A percentile compares a stretch with the other conserved stretches of the same genome.
Conservation (phyloP, 2,329 filamentous ascomycete species). For the Rutstroemia sp. region DNA sequence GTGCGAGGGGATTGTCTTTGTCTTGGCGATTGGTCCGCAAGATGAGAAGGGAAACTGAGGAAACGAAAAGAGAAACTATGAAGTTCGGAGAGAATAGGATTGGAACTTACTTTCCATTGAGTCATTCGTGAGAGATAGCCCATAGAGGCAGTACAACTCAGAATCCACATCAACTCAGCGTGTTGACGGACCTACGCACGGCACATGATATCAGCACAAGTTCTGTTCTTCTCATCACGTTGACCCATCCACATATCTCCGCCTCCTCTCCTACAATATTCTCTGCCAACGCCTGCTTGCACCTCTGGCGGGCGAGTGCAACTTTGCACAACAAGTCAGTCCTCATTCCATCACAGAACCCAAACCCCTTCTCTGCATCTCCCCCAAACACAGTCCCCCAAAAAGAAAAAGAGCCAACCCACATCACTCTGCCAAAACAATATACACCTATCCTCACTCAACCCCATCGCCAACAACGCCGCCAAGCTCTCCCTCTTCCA, state of each 20-base stretch:
- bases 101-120: constrained; percentile 76
- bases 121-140: constrained; percentile 98
- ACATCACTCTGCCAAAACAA: constrained; percentile 81
- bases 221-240: too few relatives aligned
- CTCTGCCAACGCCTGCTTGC: too few relatives aligned
- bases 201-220: background rate
- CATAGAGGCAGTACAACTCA: constrained; percentile 85
- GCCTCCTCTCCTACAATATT: too few relatives aligned
- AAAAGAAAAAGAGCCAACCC: constrained; percentile 23
- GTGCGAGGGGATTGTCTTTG: background rate
- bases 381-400: background rate
- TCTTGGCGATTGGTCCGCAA: too few relatives aligned
- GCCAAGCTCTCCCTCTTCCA: constrained; percentile 71
- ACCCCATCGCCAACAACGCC: constrained; percentile 72
- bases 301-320: too few relatives aligned
- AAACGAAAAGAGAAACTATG: background rate
- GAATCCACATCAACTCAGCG: constrained; percentile 91
- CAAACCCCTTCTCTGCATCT: background rate
- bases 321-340: background rate
- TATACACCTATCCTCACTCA: constrained; percentile 67
- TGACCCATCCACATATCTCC: too few relatives aligned
- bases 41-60: background rate
- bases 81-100: background rate
- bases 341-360: background rate
- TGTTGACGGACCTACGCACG: constrained; percentile 62